Evolutionary conservation across 306 rosid genomes (phyloP).

Genomic region (Cucumis hystrix): DNA sequence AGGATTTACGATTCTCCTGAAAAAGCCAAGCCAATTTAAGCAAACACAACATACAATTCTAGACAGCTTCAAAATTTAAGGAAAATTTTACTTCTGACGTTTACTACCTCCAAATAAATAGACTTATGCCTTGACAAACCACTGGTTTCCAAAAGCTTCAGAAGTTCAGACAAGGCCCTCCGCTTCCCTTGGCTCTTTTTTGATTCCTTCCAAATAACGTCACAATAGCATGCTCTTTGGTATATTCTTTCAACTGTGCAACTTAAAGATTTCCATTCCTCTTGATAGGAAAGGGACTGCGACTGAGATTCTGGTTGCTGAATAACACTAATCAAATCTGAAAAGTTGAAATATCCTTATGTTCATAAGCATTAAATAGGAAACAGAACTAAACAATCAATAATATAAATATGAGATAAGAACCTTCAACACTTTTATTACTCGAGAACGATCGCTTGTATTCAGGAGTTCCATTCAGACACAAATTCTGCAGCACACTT

Average conservation of each 20-base stretch:
- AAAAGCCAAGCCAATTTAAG: neutral
- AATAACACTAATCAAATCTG: constrained; percentile 20
- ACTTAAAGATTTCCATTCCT: constrained; percentile 58
- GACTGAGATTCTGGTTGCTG: constrained; percentile 25
- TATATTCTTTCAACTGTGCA: constrained; percentile 36
- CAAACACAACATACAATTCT: neutral
- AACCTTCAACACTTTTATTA: constrained; percentile 24
- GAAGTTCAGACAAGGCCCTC: constrained; percentile 59
- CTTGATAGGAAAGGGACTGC: constrained; percentile 12
- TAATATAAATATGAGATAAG: neutral
- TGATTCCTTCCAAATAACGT: constrained; percentile 60
- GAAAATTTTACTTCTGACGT: neutral
- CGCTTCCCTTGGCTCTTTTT: constrained; percentile 57
- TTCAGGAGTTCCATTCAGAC: constrained; percentile 15
- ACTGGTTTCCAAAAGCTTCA: constrained; percentile 51
- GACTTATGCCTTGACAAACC: constrained; percentile 65
- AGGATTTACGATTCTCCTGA: constrained; percentile 52
- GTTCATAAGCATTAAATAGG: neutral
- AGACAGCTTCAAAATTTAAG: neutral
- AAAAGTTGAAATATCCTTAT: constrained; percentile 7
- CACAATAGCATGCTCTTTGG: constrained; percentile 31
- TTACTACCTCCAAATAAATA: constrained; percentile 36
- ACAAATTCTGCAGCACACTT: constrained; percentile 27
- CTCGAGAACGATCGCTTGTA: constrained; percentile 9
- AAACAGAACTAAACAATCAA: neutral